Conservation (phyloP, 192 early-diverging fungal species). For the Coemansia sp. region DNA sequence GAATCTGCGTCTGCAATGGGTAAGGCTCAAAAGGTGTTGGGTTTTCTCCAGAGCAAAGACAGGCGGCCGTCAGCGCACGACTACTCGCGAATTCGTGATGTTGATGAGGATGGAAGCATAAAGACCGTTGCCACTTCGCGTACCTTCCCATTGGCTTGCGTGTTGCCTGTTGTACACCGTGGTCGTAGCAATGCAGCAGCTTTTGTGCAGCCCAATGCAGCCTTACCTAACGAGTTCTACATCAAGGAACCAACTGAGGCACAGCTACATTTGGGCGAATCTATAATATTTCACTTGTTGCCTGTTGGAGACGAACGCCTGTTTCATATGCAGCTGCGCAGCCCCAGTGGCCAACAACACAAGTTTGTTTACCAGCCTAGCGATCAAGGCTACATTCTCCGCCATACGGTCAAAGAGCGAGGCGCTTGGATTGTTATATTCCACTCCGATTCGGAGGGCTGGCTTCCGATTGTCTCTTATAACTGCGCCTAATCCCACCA, state of each 20-base stretch:
- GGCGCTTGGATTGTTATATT: conserved; percentile 57
- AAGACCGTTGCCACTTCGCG: conserved; percentile 39
- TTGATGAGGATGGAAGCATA: conserved; percentile 47
- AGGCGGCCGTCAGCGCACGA: conserved; percentile 36
- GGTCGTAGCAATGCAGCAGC: conserved; percentile 39
- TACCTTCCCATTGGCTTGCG: conserved; percentile 50
- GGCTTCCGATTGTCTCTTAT: conserved; percentile 55
- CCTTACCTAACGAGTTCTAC: conserved; percentile 53
- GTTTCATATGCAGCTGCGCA: conserved; percentile 53
- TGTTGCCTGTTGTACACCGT: conserved; percentile 35
- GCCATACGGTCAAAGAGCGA: conserved; percentile 53
- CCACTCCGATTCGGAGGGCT: conserved; percentile 52
- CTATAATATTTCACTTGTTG: conserved; percentile 47
- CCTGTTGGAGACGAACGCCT: conserved; percentile 53
- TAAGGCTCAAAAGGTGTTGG: conserved; percentile 43
- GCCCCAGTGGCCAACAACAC: conserved; percentile 48
- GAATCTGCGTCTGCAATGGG: background rate
- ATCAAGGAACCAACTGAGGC: conserved; percentile 48
- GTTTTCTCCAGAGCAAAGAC: conserved; percentile 42
- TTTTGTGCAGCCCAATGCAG: conserved; percentile 52
- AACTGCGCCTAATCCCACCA: conserved; percentile 26
- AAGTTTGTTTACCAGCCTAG: conserved; percentile 58
- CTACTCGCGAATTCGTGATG: conserved; percentile 49
- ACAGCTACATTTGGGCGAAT: conserved; percentile 49
- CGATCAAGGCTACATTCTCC: conserved; percentile 55